Base-by-base conservation (phyloP, 495 filamentous ascomycete species). In the Gamarada debralockiae region DNA sequence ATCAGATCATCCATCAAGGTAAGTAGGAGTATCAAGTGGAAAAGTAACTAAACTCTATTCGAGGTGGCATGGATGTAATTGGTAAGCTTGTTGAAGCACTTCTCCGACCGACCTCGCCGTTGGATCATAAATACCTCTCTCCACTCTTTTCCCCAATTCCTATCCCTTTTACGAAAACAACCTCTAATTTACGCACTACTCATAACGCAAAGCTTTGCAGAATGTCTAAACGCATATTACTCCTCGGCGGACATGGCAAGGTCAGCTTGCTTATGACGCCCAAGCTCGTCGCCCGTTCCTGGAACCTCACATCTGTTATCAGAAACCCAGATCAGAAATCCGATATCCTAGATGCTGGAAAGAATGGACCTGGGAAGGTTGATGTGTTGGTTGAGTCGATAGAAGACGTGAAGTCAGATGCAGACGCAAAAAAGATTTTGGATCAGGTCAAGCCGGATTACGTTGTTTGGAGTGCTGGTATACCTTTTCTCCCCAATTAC, bases 161-260 rank as follows among this genome's bases (percentile, higher is more conserved):
- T 1, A 42, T 18, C 10, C 8, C 39, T 15, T 41, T 20, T 42
- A 22, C 39, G 1, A 20, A 24, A 45, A 20, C 6, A 39, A 15
- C 5, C n/a, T 7, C 18, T 15, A n/a, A 43, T 22, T 3, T 23
- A 43, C 15, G 17, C 5, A 13, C 22, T 21, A 18, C 15, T 22
- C 37, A 18, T 18, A 6, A 9, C 37, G 12, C 7, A 34, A 34
- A 34, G 7, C 29, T 14, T 7, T 17, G 5, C 5, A 43, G 22
- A 23, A 43, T 43, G 40, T 14, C 25, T 31, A 23, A 23, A 44
- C 50, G 44, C 12, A 46, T 58, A 18, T 52, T 58, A 20, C 55
- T 93, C 36, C 82, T 95, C 36, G 89, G 89, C 55, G 88, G 87
- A 58, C 87, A 89, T 72, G 89, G 89, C 68, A 90, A 89, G 66